Conservation (phyloP, 768 basidiomycete species). For the Boletus bicolor region DNA sequence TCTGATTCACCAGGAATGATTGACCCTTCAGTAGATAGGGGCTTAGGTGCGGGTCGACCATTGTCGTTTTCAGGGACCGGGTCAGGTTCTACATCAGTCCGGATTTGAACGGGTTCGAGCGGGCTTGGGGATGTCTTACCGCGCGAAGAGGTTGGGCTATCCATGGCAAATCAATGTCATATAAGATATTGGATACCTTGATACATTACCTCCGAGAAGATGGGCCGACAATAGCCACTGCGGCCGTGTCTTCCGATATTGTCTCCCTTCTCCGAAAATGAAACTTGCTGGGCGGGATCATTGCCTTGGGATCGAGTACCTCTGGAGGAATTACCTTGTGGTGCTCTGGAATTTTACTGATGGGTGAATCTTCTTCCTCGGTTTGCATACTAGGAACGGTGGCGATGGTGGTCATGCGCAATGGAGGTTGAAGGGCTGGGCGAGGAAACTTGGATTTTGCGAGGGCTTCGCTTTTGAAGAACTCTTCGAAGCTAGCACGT, state of each 20-base stretch:
- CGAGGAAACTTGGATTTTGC: constrained; percentile 76
- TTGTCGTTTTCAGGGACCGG: constrained; percentile 11
- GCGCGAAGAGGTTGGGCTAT: constrained; percentile 17
- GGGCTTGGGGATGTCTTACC: constrained; percentile 15
- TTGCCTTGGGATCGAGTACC: constrained; percentile 72
- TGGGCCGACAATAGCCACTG: not conserved
- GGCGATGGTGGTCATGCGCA: constrained; percentile 7
- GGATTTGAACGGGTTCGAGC: constrained; percentile 14
- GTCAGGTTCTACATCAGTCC: constrained; percentile 11
- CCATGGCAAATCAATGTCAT: not conserved
- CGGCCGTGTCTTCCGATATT: constrained; percentile 10
- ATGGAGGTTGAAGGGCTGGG: constrained; percentile 30
- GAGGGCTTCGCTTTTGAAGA: constrained; percentile 79
- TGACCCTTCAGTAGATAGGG: constrained; percentile 55
- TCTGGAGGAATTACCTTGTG: constrained; percentile 75
- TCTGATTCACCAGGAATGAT: constrained; percentile 81
- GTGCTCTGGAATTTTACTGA: constrained; percentile 60
- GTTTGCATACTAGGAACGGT: constrained; percentile 18
- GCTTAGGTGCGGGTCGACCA: constrained; percentile 15
- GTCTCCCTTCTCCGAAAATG: constrained; percentile 51
- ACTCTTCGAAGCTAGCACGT: constrained; percentile 86
- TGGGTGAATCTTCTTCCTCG: constrained; percentile 31
- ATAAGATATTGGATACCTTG: not conserved
- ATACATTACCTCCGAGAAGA: constrained; percentile 23
- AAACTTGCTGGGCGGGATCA: constrained; percentile 82